These are phyloP conservation scores for Aschersonia sp. DNA, from an alignment of 2,329 filamentous ascomycete genomes.

Conservation along the genomic window DNA sequence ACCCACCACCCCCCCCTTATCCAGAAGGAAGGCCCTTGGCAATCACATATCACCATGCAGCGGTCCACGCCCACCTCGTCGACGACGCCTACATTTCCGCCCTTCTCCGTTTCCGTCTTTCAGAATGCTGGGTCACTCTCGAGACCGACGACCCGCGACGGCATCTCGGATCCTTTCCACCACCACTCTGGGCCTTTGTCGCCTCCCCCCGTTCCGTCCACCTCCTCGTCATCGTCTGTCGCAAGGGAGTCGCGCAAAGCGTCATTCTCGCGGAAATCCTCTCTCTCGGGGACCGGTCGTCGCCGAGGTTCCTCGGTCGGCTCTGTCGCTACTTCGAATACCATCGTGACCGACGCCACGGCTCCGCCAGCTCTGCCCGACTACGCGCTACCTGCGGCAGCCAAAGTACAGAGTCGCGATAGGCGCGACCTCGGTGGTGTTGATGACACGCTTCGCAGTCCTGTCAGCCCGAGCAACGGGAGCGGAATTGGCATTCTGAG, in stretches of 20 bases:
- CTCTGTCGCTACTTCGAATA: conserved; percentile 19
- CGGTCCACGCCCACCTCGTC: conserved; percentile 5
- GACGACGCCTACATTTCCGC: conserved; percentile 20
- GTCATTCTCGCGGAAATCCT: conserved; percentile 34
- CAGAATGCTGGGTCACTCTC: conserved; percentile 11
- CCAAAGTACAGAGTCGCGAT: conserved; percentile 22
- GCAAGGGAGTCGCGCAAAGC: conserved; percentile 30
- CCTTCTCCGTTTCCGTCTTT: conserved; percentile 17
- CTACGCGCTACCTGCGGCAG: conserved; percentile 34
- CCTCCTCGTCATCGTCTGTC: conserved; percentile 2
- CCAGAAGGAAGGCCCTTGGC: neutral
- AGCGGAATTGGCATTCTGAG: conserved; percentile 2
- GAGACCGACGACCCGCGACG: conserved; percentile 22
- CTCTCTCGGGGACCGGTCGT: conserved; percentile 32
- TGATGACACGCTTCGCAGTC: conserved; percentile 5
- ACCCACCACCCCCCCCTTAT: neutral
- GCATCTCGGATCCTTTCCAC: conserved; percentile 9
- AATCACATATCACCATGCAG: conserved; percentile 3
- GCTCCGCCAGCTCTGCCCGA: conserved; percentile 39
- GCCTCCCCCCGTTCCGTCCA: conserved; percentile 11
- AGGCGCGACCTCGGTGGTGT: conserved; percentile 4
- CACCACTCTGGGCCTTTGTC: conserved; percentile 1
- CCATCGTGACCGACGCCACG: conserved; percentile 28
- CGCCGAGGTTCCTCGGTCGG: conserved; percentile 21
- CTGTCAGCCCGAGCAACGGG: conserved; percentile 4